Evolutionary conservation across 805 yeast genomes (phyloP), one percentile per base, ranked within the genome.

Genomic region (Pichia cabralensis): DNA sequence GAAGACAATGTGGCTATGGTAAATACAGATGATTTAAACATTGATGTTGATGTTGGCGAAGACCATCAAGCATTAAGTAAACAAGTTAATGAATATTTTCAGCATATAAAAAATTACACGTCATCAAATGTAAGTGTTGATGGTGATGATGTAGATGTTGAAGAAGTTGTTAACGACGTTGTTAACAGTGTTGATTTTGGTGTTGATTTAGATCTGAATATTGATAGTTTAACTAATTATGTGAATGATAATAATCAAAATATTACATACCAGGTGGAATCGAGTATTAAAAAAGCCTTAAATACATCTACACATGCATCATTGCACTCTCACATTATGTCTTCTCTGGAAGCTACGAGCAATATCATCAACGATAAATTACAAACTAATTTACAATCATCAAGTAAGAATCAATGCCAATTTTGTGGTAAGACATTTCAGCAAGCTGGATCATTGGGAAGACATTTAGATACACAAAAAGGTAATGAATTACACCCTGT

Each of bases 401-500:
- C 2, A 7, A 13, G 18, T 8, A 36, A 31, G 14, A 21, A 19
- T n/a, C 35, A 31, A 10, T 41, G 80, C 48, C 59, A 59, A 1
- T 73, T 71, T 46, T 75, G 81, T 44, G 68, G 68, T 1, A 60
- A 64, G 38, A 57, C 65, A 1, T 76, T 74, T 48, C 63, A 74
- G 3, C 72, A 71, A 39, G 69, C 74, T 6, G 78, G 80, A 2
- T 70, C 77, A 1, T 55, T 73, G 36, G 80, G 80, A 1, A 57
- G 81, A 23, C 81, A 75, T 48, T 49, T 76, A 28, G 80, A 76
- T 44, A 49, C 61, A 29, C 66, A 71, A 40, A 69, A 69, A 35
- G 81, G 80, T 1, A 63, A 74, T 8, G 47, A 59, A 1, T 35
- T 53, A 12, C 81, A 75, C 42, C 80, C 80, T 0, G 48, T 56